phyloP scores from a whole-genome alignment of 2,329 filamentous ascomycete genomes.

The Orbilia blumenaviensis region DNA sequence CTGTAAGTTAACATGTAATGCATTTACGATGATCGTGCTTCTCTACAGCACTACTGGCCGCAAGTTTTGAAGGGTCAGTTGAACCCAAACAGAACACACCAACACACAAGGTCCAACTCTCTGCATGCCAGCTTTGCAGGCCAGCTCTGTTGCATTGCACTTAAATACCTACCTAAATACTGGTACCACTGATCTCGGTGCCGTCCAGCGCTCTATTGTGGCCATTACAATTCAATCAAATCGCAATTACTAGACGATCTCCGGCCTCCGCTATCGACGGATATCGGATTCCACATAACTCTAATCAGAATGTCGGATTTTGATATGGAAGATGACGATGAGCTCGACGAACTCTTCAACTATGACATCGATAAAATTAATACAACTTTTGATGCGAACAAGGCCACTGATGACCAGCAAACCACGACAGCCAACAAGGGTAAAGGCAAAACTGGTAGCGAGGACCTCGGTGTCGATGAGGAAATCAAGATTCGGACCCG shows the following conservation, averaged over 20 bases:
- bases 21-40: too few species aligned
- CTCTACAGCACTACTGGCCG: too few species aligned
- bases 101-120: background rate
- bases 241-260: background rate
- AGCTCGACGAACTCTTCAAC: constrained; percentile 76
- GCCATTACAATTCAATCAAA: background rate
- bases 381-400: constrained; percentile 56
- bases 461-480: constrained; percentile 80
- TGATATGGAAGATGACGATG: constrained; percentile 58
- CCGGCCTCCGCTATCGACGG: background rate
- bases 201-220: background rate
- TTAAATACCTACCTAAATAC: too few species aligned
- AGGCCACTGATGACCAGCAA: constrained; percentile 61
- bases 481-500: constrained; percentile 84
- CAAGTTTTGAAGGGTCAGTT: too few species aligned
- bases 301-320: constrained; percentile 22
- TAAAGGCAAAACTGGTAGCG: constrained; percentile 67
- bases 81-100: background rate
- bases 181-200: background rate
- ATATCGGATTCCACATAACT: too few species aligned
- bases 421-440: constrained; percentile 62
- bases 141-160: background rate
- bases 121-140: background rate
- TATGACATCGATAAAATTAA: constrained; percentile 72
- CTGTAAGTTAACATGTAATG: too few species aligned